These are phyloP conservation scores for Hymenotorrendiella dingleyae DNA, from an alignment of 2,329 filamentous ascomycete species.

Conservation along the genomic window DNA sequence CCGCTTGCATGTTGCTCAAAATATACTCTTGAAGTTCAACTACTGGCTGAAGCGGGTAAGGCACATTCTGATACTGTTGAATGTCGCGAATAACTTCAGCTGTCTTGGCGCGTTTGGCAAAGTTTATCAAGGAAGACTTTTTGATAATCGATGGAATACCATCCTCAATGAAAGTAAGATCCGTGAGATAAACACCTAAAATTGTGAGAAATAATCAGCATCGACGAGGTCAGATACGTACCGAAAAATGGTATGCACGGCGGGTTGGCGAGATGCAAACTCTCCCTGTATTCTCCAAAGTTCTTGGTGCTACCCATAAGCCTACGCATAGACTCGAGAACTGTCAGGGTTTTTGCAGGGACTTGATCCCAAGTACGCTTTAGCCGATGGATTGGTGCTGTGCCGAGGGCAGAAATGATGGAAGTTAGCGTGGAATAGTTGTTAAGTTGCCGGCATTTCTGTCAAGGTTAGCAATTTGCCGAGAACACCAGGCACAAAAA, in stretches of 20 bases:
- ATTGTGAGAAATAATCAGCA: constrained; percentile 12
- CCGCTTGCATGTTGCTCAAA: constrained; percentile 88
- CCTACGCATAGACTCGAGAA: constrained; percentile 84
- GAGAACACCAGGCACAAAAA: constrained; percentile 21
- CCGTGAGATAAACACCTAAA: constrained; percentile 87
- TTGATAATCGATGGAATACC: constrained; percentile 95
- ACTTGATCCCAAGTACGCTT: constrained; percentile 94
- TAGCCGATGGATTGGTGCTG: constrained; percentile 88
- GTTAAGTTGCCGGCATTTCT: constrained; percentile 92
- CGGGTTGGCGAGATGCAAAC: constrained; percentile 85
- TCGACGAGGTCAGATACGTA: constrained; percentile 41
- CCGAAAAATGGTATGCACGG: constrained; percentile 98
- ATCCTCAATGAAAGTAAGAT: constrained; percentile 97
- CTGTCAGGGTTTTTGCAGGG: constrained; percentile 72
- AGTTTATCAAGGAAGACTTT: constrained; percentile 95
- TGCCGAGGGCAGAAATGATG: constrained; percentile 92
- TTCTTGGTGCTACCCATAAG: constrained; percentile 98
- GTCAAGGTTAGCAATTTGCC: constrained; percentile 13
- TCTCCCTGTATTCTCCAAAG: constrained; percentile 93
- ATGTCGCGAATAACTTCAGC: constrained; percentile 98
- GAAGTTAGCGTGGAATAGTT: constrained; percentile 97
- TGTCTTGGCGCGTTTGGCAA: constrained; percentile 95
- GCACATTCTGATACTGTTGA: constrained; percentile 96
- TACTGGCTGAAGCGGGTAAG: constrained; percentile 86
- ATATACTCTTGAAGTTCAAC: constrained; percentile 95